These are phyloP conservation scores for Cucurbita argyrosperma DNA, from an alignment of 306 rosid genomes.

Conservation along the genomic window DNA sequence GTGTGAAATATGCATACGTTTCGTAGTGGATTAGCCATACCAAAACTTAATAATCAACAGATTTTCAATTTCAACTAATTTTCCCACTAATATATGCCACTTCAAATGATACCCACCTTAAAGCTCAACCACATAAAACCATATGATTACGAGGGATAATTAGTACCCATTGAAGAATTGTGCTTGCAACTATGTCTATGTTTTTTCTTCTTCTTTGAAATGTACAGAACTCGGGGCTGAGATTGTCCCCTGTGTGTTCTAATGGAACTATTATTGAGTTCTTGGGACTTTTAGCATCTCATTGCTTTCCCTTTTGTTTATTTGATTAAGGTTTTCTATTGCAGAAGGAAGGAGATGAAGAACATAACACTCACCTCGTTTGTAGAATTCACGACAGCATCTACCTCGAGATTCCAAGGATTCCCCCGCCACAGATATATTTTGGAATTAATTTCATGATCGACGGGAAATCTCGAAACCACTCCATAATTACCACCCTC, in stretches of 20 bases:
- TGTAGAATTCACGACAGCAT: conserved; percentile 93
- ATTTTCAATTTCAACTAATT: background rate
- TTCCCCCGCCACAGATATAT: conserved; percentile 91
- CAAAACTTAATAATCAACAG: background rate
- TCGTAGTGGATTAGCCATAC: background rate
- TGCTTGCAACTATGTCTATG: background rate
- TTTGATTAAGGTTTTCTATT: background rate
- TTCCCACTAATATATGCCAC: background rate
- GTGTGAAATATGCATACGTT: background rate
- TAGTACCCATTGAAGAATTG: background rate
- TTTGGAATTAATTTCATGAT: conserved; percentile 66
- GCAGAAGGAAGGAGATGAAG: background rate
- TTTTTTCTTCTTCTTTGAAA: background rate
- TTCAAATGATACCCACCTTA: background rate
- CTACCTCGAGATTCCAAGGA: conserved; percentile 98
- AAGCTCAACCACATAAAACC: background rate
- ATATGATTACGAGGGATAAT: background rate
- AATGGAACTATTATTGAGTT: background rate
- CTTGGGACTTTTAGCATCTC: background rate
- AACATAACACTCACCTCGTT: conserved; percentile 51
- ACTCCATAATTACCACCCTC: conserved; percentile 29
- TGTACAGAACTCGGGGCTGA: background rate
- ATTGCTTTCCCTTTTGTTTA: background rate
- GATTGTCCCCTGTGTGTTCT: background rate
- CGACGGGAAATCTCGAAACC: conserved; percentile 71